A percentile compares a stretch with the other conserved stretches of the same genome.
Conservation (phyloP, 768 basidiomycete genomes). For the Lentinus tigrinus region DNA sequence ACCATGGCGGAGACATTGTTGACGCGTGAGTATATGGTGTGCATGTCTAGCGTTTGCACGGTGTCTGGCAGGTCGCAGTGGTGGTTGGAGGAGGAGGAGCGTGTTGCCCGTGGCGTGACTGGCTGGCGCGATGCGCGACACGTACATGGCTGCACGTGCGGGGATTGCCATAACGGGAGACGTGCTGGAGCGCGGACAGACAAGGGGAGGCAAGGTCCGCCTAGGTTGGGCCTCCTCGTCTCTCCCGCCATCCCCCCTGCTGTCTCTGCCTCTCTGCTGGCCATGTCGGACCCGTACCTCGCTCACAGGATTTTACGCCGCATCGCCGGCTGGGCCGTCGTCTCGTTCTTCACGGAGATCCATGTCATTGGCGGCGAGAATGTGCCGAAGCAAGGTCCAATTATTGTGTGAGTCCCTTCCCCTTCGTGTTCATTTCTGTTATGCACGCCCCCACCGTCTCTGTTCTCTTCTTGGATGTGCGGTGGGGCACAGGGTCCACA, state of each 20-base stretch:
- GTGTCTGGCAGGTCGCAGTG: neutral
- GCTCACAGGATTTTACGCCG: slow-evolving; percentile 71
- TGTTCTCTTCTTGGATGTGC: neutral
- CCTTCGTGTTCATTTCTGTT: neutral
- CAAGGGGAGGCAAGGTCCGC: no score
- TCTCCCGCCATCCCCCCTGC: neutral
- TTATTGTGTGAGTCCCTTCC: slow-evolving; percentile 73
- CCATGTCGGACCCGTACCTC: slow-evolving; percentile 37
- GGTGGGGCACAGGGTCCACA: neutral
- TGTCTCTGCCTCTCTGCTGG: neutral
- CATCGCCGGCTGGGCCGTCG: slow-evolving; percentile 70
- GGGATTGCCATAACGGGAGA: neutral
- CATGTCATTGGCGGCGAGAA: slow-evolving; percentile 86
- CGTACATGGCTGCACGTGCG: slow-evolving; percentile 8
- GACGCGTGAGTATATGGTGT: slow-evolving; percentile 64
- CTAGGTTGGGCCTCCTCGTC: neutral
- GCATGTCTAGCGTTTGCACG: slow-evolving; percentile 44
- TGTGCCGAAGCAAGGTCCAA: slow-evolving; percentile 84
- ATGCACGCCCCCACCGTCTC: neutral
- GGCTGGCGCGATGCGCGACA: no score
- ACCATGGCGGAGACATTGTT: slow-evolving; percentile 75
- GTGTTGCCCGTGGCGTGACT: neutral
- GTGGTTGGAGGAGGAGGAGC: neutral
- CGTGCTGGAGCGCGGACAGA: neutral
- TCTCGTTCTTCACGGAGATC: slow-evolving; percentile 88